Conservation (phyloP, 2,329 filamentous ascomycete species). For the Botryotinia convoluta region DNA sequence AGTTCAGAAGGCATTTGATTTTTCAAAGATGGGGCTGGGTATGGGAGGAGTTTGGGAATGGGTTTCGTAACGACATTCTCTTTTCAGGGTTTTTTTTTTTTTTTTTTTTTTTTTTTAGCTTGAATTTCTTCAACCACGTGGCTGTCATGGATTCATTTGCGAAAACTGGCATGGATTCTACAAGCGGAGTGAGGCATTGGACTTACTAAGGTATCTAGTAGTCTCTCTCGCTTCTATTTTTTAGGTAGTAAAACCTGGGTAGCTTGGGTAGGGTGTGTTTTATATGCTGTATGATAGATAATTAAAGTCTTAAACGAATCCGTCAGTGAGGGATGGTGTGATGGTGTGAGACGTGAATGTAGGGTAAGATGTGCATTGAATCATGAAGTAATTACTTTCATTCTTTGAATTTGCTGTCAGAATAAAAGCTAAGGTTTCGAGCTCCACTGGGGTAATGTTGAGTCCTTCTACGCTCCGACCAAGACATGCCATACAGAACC, state of each 20-base stretch:
- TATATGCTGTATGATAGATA: constrained; percentile 16
- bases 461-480: too few relatives aligned
- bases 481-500: too few relatives aligned
- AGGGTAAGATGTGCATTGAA: too few relatives aligned
- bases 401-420: background rate
- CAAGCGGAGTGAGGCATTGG: constrained; percentile 3
- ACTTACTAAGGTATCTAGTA: background rate
- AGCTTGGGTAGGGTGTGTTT: background rate
- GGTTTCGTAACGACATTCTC: constrained; percentile 11
- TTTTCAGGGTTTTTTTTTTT: background rate
- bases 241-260: background rate
- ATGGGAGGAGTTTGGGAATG: constrained; percentile 8
- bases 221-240: background rate
- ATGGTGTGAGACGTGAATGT: background rate
- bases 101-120: constrained; percentile 1
- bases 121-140: background rate
- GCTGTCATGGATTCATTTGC: constrained; percentile 7
- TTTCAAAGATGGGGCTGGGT: background rate
- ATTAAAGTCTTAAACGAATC: background rate
- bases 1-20: background rate
- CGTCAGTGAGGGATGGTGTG: background rate
- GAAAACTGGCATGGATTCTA: background rate
- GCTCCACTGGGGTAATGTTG: too few relatives aligned
- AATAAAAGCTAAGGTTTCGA: too few relatives aligned
- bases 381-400: background rate